phyloP scores from a whole-genome alignment of 495 filamentous ascomycete genomes.

The Penicillium waksmanii region DNA sequence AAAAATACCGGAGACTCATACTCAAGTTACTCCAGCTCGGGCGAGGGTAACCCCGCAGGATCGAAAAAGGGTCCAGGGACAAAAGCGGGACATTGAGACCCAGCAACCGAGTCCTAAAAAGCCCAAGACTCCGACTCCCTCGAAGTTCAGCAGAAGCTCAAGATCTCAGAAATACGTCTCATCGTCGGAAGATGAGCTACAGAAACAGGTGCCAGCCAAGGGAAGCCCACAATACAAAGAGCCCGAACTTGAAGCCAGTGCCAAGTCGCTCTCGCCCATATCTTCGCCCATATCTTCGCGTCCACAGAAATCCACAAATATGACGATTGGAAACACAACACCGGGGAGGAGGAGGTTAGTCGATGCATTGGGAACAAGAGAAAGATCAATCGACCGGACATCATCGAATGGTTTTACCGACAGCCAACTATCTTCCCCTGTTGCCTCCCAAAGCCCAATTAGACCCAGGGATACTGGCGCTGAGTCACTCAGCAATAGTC shows the following conservation, averaged over 20 bases:
- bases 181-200: background rate
- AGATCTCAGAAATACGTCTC: background rate
- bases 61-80: background rate
- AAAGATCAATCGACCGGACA: background rate
- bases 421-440: conserved; percentile 18
- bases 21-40: background rate
- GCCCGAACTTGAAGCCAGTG: no score
- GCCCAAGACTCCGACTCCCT: background rate
- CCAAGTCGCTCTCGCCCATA: no score
- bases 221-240: background rate
- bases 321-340: conserved; percentile 12
- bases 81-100: background rate
- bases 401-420: conserved; percentile 9
- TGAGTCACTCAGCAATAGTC: conserved; percentile 4
- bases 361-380: conserved; percentile 36
- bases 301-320: background rate
- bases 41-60: background rate
- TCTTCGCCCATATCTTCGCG: background rate
- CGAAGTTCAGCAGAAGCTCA: background rate
- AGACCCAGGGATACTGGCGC: conserved; percentile 3
- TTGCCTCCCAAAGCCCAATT: conserved; percentile 10
- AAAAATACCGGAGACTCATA: background rate
- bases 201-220: background rate
- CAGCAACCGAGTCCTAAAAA: background rate
- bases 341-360: conserved; percentile 39